Evolutionary conservation across 2,329 filamentous ascomycete genomes (phyloP).

Genomic region (Ophiostoma quercus): DNA sequence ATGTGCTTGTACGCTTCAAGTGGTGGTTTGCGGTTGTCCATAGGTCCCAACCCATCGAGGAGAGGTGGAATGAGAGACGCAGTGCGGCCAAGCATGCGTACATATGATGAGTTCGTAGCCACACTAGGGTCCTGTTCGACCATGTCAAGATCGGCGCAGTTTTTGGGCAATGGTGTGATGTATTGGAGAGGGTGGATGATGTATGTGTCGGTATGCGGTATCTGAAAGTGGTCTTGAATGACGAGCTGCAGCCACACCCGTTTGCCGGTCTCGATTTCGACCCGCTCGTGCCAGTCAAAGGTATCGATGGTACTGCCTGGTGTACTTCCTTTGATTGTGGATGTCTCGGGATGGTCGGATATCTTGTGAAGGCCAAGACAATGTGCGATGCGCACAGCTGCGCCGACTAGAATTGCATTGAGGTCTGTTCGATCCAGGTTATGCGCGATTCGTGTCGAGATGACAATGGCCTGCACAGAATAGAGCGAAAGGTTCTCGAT

Average conservation of each 20-base stretch:
- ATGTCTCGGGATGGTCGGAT: background rate
- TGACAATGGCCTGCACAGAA: conserved; percentile 35
- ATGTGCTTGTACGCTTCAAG: conserved; percentile 31
- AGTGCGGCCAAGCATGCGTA: conserved; percentile 31
- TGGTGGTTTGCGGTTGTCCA: conserved; percentile 30
- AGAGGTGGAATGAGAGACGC: conserved; percentile 32
- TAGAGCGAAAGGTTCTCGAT: conserved; percentile 32
- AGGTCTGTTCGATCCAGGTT: background rate
- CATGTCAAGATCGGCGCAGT: conserved; percentile 34
- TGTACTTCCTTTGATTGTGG: background rate
- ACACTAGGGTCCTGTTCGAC: conserved; percentile 14
- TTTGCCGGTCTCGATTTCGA: conserved; percentile 34
- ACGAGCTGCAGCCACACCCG: conserved; percentile 36
- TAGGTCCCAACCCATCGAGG: conserved; percentile 34
- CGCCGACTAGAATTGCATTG: background rate
- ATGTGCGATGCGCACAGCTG: background rate
- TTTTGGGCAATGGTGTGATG: conserved; percentile 33
- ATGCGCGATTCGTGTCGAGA: conserved; percentile 28
- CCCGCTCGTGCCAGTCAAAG: conserved; percentile 1
- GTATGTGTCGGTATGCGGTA: conserved; percentile 37
- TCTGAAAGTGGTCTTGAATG: conserved; percentile 35
- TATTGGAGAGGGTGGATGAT: conserved; percentile 34
- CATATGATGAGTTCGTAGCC: conserved; percentile 28
- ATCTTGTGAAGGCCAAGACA: background rate
- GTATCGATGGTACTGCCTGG: background rate